Conservation (phyloP, 352 stramenopile genomes). For the Phytophthora fragariae region DNA sequence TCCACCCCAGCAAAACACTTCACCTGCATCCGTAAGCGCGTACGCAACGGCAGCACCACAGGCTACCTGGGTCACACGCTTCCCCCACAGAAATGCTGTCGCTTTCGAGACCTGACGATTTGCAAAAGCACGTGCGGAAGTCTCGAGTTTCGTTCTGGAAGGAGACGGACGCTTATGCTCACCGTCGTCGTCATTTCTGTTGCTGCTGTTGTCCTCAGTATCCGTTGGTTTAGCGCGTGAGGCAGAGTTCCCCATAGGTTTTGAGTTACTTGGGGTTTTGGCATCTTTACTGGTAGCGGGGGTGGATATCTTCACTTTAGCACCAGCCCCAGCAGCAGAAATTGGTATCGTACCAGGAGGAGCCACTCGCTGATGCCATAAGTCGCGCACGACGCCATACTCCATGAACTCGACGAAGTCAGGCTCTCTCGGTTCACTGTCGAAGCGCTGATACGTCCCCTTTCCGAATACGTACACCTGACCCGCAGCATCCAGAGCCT, state of each 20-base stretch:
- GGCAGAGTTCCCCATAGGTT: background rate
- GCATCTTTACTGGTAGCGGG: background rate
- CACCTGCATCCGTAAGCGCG: conserved; percentile 71
- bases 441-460: conserved; percentile 68
- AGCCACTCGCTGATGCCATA: conserved; percentile 69
- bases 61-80: conserved; percentile 62
- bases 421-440: conserved; percentile 56
- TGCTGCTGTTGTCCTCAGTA: background rate
- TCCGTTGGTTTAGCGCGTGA: background rate
- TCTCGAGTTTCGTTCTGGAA: conserved; percentile 47
- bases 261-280: background rate
- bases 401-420: conserved; percentile 86
- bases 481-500: conserved; percentile 75
- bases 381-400: conserved; percentile 55
- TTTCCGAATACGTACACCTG: conserved; percentile 86
- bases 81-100: conserved; percentile 80
- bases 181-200: background rate
- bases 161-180: conserved; percentile 27
- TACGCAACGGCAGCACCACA: conserved; percentile 62
- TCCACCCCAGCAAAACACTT: conserved; percentile 84
- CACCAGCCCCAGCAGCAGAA: background rate
- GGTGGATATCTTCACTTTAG: too few species aligned
- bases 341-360: conserved; percentile 20
- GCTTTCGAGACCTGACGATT: conserved; percentile 64
- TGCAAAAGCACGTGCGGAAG: conserved; percentile 57